These are phyloP conservation scores for Protomyces lactucae-debilis DNA, from an alignment of 1,139 yeast genomes.

Conservation along the genomic window DNA sequence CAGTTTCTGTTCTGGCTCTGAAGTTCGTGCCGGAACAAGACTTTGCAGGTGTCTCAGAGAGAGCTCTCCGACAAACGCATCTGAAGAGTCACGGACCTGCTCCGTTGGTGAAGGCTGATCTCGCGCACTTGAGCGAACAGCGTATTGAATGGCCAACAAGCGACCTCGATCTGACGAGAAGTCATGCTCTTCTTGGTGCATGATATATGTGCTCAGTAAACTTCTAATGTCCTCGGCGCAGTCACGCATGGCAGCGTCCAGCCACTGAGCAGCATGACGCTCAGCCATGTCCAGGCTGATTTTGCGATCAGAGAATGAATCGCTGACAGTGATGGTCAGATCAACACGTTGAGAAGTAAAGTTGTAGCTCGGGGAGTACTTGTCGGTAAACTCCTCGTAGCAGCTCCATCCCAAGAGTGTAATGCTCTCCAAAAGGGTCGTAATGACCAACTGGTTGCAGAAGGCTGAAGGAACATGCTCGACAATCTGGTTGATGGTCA, in stretches of 20 bases:
- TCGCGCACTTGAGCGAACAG: not conserved
- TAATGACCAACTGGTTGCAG: slow-evolving; percentile 68
- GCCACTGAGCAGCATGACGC: slow-evolving; percentile 4
- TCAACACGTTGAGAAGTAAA: slow-evolving; percentile 50
- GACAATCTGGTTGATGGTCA: slow-evolving; percentile 68
- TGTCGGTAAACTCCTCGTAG: slow-evolving; percentile 78
- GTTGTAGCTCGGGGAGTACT: slow-evolving; percentile 73
- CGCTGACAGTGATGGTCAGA: slow-evolving; percentile 11
- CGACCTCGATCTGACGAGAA: slow-evolving; percentile 8
- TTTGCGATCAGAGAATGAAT: slow-evolving; percentile 10
- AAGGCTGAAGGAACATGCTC: slow-evolving; percentile 70
- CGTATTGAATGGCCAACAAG: slow-evolving; percentile 10
- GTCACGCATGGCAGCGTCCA: slow-evolving; percentile 16
- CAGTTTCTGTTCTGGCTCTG: not conserved
- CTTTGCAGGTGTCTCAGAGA: slow-evolving; percentile 13
- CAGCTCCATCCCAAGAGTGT: slow-evolving; percentile 73
- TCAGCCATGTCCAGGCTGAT: slow-evolving; percentile 2
- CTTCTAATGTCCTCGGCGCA: slow-evolving; percentile 15
- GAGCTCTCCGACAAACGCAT: slow-evolving; percentile 18
- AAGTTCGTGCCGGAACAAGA: not conserved
- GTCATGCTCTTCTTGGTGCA: not conserved
- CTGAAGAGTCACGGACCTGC: slow-evolving; percentile 4
- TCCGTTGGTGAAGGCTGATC: slow-evolving; percentile 6
- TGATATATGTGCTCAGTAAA: slow-evolving; percentile 9
- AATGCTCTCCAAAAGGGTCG: slow-evolving; percentile 72